Conservation (phyloP, 768 basidiomycete genomes). For the Boletus rubescentipes region DNA sequence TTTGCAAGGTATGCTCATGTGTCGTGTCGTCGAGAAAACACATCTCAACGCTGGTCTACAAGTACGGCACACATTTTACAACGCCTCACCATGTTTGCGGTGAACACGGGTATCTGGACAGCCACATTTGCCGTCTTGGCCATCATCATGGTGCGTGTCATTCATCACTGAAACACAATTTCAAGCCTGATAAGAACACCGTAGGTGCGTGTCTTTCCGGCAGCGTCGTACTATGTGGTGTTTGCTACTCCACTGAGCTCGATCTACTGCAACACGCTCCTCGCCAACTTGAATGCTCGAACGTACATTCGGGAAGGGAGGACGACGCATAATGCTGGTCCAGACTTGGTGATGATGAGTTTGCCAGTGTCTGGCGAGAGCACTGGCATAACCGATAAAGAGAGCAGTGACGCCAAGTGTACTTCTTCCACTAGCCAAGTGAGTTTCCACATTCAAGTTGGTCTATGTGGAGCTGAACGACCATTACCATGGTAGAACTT, state of each 20-base stretch:
- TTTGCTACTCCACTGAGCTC: slow-evolving; percentile 4
- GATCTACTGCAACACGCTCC: slow-evolving; percentile 12
- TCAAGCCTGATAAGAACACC: too few species aligned
- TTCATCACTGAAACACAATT: too few species aligned
- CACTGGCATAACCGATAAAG: too few species aligned
- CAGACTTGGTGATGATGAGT: too few species aligned
- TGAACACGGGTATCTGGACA: slow-evolving; percentile 42
- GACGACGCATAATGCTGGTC: background rate
- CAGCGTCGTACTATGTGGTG: background rate
- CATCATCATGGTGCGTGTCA: slow-evolving; percentile 7
- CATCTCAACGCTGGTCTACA: background rate
- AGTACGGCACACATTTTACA: slow-evolving; percentile 9
- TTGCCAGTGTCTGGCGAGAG: too few species aligned
- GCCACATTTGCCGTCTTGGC: slow-evolving; percentile 38
- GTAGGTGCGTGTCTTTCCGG: background rate
- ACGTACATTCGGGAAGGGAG: background rate
- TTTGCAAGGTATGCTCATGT: background rate
- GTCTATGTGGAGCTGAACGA: too few species aligned
- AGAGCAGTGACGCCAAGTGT: too few species aligned
- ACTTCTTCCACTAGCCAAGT: background rate
- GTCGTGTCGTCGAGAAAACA: too few species aligned
- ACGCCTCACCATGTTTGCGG: slow-evolving; percentile 12
- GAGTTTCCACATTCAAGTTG: background rate
- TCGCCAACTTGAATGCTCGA: slow-evolving; percentile 13
- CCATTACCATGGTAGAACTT: too few species aligned